phyloP scores from a whole-genome alignment of 129 eudicot species.

The Artemisia argyi region DNA sequence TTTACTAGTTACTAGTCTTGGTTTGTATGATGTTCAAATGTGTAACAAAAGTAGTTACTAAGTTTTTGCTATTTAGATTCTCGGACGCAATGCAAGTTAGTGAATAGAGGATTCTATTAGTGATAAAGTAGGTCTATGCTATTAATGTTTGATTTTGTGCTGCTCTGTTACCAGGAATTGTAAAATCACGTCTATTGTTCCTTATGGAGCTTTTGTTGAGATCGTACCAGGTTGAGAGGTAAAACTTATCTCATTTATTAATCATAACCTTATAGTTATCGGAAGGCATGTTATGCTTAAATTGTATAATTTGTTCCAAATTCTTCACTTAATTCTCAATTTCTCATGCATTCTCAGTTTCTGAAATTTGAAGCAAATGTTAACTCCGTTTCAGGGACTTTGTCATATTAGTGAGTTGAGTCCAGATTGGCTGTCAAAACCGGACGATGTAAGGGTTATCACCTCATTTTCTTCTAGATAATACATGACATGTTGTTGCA shows the following conservation, averaged over 20 bases:
- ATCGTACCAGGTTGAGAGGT: constrained; percentile 98
- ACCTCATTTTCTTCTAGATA: constrained; percentile 1
- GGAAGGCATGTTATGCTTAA: neutral
- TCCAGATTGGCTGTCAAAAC: constrained; percentile 74
- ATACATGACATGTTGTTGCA: constrained; percentile 2
- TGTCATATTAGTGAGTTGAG: constrained; percentile 98
- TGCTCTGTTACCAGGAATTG: constrained; percentile 67
- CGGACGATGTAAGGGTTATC: constrained; percentile 79
- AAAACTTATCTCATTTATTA: constrained; percentile 18
- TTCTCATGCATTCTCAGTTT: neutral
- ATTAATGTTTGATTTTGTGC: constrained; percentile 8
- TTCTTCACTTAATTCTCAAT: neutral
- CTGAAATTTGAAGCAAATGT: neutral
- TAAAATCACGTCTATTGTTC: constrained; percentile 79
- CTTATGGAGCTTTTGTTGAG: constrained; percentile 94
- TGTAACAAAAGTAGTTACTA: neutral
- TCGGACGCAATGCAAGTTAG: neutral
- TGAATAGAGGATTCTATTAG: neutral
- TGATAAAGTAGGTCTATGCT: neutral
- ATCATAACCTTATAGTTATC: constrained; percentile 4
- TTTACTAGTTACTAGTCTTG: neutral
- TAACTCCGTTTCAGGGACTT: constrained; percentile 81
- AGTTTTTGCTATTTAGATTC: neutral
- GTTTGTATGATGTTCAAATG: neutral
- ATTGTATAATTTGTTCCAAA: neutral